Conservation (phyloP, 2,329 filamentous ascomycete genomes). For the Pezicula rhizophila region DNA sequence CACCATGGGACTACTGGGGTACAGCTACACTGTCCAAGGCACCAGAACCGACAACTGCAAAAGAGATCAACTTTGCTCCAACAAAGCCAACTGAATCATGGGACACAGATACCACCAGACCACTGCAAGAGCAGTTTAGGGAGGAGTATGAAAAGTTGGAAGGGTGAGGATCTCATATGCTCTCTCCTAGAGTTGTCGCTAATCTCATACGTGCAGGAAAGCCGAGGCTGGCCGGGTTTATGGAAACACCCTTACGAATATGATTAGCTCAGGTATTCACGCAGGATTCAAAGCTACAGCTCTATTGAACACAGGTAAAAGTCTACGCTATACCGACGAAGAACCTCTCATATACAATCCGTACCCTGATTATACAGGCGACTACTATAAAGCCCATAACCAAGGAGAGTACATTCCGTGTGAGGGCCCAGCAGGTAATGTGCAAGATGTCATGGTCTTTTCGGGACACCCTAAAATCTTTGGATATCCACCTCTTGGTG, state of each 20-base stretch:
- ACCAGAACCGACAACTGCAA: background rate
- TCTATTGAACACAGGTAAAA: conserved; percentile 28
- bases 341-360: conserved; percentile 58
- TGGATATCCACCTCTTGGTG: conserved; percentile 56
- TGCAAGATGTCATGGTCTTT: conserved; percentile 58
- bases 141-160: conserved; percentile 14
- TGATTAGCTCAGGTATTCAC: conserved; percentile 32
- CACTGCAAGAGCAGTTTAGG: conserved; percentile 14
- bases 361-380: conserved; percentile 64
- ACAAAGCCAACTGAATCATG: background rate
- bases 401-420: conserved; percentile 58
- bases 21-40: background rate
- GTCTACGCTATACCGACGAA: conserved; percentile 36
- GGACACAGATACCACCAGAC: background rate
- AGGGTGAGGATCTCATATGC: conserved; percentile 8
- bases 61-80: background rate
- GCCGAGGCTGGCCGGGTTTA: conserved; percentile 47
- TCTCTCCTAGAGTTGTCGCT: conserved; percentile 1
- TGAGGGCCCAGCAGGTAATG: conserved; percentile 47
- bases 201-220: conserved; percentile 27
- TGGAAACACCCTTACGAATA: conserved; percentile 45
- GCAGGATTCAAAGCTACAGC: conserved; percentile 27
- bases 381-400: conserved; percentile 49
- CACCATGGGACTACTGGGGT: background rate
- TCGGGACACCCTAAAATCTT: conserved; percentile 54